Evolutionary conservation across 805 yeast species (phyloP), one percentile per base, ranked within the genome.

Genomic region (Sugiyamaella floridensis): DNA sequence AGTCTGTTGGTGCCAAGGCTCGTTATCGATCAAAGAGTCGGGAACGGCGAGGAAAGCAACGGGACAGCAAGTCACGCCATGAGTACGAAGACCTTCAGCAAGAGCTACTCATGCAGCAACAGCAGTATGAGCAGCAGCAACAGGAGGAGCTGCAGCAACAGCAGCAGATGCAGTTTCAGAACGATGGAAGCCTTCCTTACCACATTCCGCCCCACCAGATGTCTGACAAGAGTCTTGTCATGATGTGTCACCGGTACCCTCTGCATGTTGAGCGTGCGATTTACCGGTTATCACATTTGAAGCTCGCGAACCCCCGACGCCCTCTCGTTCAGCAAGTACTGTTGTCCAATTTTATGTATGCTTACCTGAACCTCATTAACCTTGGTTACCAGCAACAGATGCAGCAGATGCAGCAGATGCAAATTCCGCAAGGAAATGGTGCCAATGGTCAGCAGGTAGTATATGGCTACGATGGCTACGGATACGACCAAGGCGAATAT

Each of bases 241-340:
- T 69, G 72, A 60, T 66, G 68, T 60, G 67, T 57, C 71, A 69
- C 62, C 75, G 99, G 57, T 86, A 87, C 67, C 97, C 98, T 0
- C 82, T 93, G 45, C 97, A 92, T 67, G 95, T 93, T 44, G 99
- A 93, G 68, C 77, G 99, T 42, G 99, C 99, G 0, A 86, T 93
- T 49, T 93, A 93, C 68, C 74, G 99, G 52, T 74, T 93, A 52
- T 86, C 96, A 50, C 99, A 93, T 69, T 72, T 93, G 66, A 93
- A 93, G 67, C 75, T 93, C 58, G 96, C 98, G 22, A 95, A 93
- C 68, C 92, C 98, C 1, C 86, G 89, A 64, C 75, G 98, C 54
- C 93, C 95, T 28, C 71, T 93, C 56, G 77, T 89, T 40, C 97
- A 93, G 67, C 99, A 93, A 67, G 99, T 93, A 1, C 68, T 93